phyloP scores from a whole-genome alignment of 331 rosid genomes.

The Malus hybrid region DNA sequence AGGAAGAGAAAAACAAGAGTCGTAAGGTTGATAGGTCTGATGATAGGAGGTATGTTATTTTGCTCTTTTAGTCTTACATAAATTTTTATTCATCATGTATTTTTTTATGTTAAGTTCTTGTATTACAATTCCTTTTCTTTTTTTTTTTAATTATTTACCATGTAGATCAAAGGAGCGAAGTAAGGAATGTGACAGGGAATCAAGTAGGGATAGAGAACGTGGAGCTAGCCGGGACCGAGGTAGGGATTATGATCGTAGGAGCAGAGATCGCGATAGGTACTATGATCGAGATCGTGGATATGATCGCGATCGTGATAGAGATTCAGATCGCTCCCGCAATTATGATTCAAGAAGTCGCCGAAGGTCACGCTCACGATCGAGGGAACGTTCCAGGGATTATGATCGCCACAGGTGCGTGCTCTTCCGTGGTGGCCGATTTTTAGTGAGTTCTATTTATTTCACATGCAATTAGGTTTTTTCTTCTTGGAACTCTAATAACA shows the following conservation, averaged over 20 bases:
- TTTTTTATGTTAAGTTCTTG: neutral
- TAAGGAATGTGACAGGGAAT: slow-evolving; percentile 66
- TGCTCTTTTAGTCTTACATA: neutral
- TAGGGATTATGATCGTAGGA: slow-evolving; percentile 68
- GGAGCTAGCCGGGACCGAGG: slow-evolving; percentile 71
- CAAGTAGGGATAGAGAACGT: slow-evolving; percentile 68
- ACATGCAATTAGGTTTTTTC: neutral
- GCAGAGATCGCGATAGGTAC: slow-evolving; percentile 84
- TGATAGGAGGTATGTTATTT: slow-evolving; percentile 54
- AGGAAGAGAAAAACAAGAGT: slow-evolving; percentile 85
- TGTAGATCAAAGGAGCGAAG: slow-evolving; percentile 71
- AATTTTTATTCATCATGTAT: neutral
- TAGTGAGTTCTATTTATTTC: neutral
- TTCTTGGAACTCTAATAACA: neutral
- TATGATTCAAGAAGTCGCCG: slow-evolving; percentile 74
- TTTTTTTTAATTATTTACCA: slow-evolving; percentile 2
- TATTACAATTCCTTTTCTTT: neutral
- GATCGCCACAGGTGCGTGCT: slow-evolving; percentile 78
- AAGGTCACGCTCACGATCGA: slow-evolving; percentile 54
- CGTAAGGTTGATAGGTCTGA: slow-evolving; percentile 67
- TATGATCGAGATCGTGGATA: slow-evolving; percentile 75
- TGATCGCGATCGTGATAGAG: slow-evolving; percentile 74
- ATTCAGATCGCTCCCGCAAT: slow-evolving; percentile 46
- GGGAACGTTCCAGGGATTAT: slow-evolving; percentile 74
- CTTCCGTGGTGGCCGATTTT: neutral